phyloP scores from a whole-genome alignment of 139 green algal genomes.

The Micractinium conductrix region DNA sequence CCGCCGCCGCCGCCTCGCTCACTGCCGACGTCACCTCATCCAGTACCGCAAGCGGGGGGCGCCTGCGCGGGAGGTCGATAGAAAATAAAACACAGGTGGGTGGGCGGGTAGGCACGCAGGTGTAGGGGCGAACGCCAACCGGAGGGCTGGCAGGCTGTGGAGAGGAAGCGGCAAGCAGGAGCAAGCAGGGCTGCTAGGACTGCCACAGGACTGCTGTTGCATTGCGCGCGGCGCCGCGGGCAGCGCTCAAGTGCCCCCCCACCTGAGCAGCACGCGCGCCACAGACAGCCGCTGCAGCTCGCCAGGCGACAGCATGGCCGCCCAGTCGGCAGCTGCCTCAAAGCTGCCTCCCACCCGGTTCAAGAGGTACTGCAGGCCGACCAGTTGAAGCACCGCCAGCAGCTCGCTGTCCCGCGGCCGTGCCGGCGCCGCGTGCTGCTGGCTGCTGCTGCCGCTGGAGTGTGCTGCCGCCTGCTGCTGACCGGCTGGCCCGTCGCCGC shows the following conservation, averaged over 20 bases:
- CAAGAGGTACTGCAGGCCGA: constrained; percentile 52
- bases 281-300: constrained; percentile 72
- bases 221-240: too few species aligned
- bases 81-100: neutral
- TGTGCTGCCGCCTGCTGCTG: too few species aligned
- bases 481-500: neutral
- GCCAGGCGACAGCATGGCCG: constrained; percentile 59
- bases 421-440: neutral
- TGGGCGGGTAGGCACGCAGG: neutral
- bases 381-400: constrained; percentile 27
- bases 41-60: constrained; percentile 56
- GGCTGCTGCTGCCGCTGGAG: neutral
- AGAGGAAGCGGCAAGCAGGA: too few species aligned
- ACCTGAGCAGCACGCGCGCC: constrained; percentile 55
- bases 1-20: constrained; percentile 14
- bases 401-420: neutral
- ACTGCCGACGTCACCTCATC: constrained; percentile 63
- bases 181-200: too few species aligned
- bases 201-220: too few species aligned
- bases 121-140: too few species aligned
- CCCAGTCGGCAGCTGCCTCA: constrained; percentile 27
- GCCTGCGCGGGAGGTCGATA: constrained; percentile 31
- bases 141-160: neutral
- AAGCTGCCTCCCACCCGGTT: constrained; percentile 24
- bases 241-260: neutral